Evolutionary conservation across 768 basidiomycete species (phyloP).

Genomic region (Boletus rubroflammeus): DNA sequence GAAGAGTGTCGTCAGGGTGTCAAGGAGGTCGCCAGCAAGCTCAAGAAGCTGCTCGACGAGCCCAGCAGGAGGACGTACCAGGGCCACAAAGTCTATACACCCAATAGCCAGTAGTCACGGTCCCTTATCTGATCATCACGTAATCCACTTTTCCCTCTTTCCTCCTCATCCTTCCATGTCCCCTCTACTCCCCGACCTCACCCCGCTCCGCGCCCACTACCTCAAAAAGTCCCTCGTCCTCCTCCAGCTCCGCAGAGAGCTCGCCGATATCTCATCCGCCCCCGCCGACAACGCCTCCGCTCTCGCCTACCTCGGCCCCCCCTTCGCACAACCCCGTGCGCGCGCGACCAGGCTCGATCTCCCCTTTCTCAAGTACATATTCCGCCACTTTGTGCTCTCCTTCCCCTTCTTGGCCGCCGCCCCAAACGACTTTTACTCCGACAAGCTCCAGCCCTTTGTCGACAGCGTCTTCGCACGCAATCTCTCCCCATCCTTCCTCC

Average conservation of each 20-base stretch:
- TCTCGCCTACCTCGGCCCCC: slow-evolving; percentile 84
- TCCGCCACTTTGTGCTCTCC: slow-evolving; percentile 88
- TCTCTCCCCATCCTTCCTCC: slow-evolving; percentile 57
- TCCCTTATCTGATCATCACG: slow-evolving; percentile 1
- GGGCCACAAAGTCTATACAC: slow-evolving; percentile 33
- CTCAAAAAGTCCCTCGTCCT: slow-evolving; percentile 94
- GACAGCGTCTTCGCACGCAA: slow-evolving; percentile 79
- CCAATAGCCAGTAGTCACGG: slow-evolving; percentile 20
- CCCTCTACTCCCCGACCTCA: slow-evolving; percentile 40
- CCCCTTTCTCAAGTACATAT: slow-evolving; percentile 85
- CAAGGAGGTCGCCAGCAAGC: slow-evolving; percentile 53
- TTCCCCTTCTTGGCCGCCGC: slow-evolving; percentile 94
- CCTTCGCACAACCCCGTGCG: slow-evolving; percentile 72
- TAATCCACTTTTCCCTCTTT: slow-evolving; percentile 4
- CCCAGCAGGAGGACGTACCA: slow-evolving; percentile 31
- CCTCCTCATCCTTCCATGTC: neutral
- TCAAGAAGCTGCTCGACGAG: slow-evolving; percentile 47
- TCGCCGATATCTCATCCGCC: slow-evolving; percentile 58
- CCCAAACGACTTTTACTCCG: slow-evolving; percentile 87
- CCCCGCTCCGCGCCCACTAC: slow-evolving; percentile 92
- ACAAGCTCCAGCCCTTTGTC: slow-evolving; percentile 93
- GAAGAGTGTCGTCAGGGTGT: slow-evolving; percentile 63
- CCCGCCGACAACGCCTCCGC: slow-evolving; percentile 45
- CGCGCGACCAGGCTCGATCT: slow-evolving; percentile 61
- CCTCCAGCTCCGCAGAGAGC: slow-evolving; percentile 80